Conservation (phyloP, 2,329 filamentous ascomycete species). For the Cadophora sp. region DNA sequence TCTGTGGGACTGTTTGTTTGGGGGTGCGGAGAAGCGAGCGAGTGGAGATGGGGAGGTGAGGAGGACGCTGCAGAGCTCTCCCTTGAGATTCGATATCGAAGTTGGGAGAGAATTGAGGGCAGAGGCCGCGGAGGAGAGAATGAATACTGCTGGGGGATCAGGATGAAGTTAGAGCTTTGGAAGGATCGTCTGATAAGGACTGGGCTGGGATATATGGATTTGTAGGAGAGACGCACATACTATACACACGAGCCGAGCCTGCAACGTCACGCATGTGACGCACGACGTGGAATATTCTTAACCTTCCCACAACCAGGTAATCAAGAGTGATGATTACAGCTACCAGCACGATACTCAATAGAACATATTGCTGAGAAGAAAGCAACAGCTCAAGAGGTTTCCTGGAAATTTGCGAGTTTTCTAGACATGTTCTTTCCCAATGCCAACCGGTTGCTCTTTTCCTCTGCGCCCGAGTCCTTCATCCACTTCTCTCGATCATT, state of each 20-base stretch:
- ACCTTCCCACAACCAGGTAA: background rate
- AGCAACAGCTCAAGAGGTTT: too few species aligned
- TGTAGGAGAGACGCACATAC: background rate
- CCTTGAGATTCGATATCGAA: slow-evolving; percentile 34
- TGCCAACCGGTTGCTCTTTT: too few species aligned
- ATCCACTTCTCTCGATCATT: too few species aligned
- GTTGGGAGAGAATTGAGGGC: slow-evolving; percentile 51
- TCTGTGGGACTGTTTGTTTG: slow-evolving; percentile 90
- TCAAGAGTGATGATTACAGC: background rate
- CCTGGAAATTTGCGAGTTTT: too few species aligned
- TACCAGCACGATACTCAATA: too few species aligned
- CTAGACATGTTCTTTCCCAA: too few species aligned
- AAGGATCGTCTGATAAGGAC: background rate
- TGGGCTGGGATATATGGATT: background rate
- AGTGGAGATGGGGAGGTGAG: slow-evolving; percentile 8
- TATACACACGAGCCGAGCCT: background rate
- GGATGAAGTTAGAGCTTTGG: background rate
- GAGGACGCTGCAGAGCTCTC: slow-evolving; percentile 21
- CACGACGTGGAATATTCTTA: background rate
- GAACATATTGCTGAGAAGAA: too few species aligned
- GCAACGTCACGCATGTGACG: background rate
- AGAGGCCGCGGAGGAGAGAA: slow-evolving; percentile 59
- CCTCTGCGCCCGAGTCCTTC: too few species aligned
- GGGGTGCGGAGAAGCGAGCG: slow-evolving; percentile 44
- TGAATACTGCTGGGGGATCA: background rate